Evolutionary conservation across 306 rosid species (phyloP).

Genomic region (Hippophae tibetana): DNA sequence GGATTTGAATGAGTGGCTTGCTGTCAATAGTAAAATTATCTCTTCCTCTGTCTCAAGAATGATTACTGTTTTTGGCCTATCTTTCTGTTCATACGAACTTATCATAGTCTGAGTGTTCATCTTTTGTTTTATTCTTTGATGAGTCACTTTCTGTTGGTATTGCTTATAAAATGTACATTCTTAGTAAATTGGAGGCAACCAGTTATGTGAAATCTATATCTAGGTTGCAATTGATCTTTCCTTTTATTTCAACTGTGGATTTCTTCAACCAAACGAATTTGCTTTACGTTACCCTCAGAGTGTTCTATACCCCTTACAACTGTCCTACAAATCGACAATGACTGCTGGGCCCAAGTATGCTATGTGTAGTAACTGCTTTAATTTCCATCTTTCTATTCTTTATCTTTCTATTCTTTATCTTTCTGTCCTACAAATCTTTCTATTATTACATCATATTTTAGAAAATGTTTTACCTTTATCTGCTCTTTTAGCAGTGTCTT

Average conservation of each 20-base stretch:
- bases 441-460: not conserved
- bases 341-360: constrained; percentile 99
- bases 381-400: constrained; percentile 6
- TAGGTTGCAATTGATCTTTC: constrained; percentile 22
- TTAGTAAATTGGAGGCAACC: constrained; percentile 8
- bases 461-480: too few species aligned
- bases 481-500: too few species aligned
- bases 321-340: constrained; percentile 98
- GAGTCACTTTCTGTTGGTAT: not conserved
- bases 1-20: constrained; percentile 99
- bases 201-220: constrained; percentile 10
- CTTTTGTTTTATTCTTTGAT: not conserved
- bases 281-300: constrained; percentile 96
- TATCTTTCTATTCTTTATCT: constrained; percentile 8
- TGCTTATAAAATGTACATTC: not conserved
- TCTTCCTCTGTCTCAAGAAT: constrained; percentile 13
- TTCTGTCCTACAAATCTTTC: too few species aligned
- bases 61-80: not conserved
- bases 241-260: constrained; percentile 81
- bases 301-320: constrained; percentile 89
- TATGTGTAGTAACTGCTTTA: constrained; percentile 9
- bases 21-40: constrained; percentile 72
- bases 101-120: not conserved
- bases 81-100: not conserved
- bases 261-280: constrained; percentile 99